These are phyloP conservation scores for Syzygium aromaticum DNA, from an alignment of 345 rosid species.

Conservation along the genomic window DNA sequence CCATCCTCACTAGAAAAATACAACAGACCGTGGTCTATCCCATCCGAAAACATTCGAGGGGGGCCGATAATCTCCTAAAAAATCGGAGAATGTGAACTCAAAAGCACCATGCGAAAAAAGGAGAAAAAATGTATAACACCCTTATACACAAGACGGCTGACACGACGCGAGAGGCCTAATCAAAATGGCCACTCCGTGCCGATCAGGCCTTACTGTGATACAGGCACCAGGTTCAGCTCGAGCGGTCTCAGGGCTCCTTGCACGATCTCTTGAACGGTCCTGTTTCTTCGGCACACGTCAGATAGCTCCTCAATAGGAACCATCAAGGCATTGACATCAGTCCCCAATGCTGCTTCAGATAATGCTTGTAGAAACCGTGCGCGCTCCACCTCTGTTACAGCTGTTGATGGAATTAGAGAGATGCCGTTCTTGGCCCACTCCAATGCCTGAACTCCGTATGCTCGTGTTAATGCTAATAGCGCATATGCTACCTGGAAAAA, in stretches of 20 bases:
- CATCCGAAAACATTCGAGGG: constrained; percentile 3
- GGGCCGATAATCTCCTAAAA: constrained; percentile 37
- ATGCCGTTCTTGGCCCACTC: constrained; percentile 76
- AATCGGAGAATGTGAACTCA: constrained; percentile 27
- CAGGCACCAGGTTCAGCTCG: constrained; percentile 51
- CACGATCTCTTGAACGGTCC: constrained; percentile 89
- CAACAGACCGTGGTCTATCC: constrained; percentile 14
- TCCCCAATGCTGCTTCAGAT: constrained; percentile 71
- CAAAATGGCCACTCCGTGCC: constrained; percentile 27
- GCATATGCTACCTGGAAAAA: constrained; percentile 61
- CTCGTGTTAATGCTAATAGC: constrained; percentile 61
- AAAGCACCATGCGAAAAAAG: constrained; percentile 1
- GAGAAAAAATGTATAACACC: constrained; percentile 12
- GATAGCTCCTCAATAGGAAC: constrained; percentile 76
- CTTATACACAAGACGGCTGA: constrained; percentile 10
- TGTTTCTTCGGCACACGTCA: constrained; percentile 87
- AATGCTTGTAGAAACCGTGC: constrained; percentile 60
- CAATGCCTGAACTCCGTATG: constrained; percentile 51
- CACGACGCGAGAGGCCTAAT: constrained; percentile 17
- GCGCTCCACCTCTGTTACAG: constrained; percentile 66
- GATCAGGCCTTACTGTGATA: constrained; percentile 16
- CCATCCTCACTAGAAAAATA: constrained; percentile 9
- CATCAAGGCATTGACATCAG: constrained; percentile 49
- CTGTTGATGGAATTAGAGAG: constrained; percentile 66
- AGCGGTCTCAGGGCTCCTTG: constrained; percentile 86